A percentile compares a stretch with the other conserved stretches of the same genome.
These are phyloP conservation scores for Hortaea werneckii DNA, from an alignment of 2,329 filamentous ascomycete genomes.

Conservation along the genomic window DNA sequence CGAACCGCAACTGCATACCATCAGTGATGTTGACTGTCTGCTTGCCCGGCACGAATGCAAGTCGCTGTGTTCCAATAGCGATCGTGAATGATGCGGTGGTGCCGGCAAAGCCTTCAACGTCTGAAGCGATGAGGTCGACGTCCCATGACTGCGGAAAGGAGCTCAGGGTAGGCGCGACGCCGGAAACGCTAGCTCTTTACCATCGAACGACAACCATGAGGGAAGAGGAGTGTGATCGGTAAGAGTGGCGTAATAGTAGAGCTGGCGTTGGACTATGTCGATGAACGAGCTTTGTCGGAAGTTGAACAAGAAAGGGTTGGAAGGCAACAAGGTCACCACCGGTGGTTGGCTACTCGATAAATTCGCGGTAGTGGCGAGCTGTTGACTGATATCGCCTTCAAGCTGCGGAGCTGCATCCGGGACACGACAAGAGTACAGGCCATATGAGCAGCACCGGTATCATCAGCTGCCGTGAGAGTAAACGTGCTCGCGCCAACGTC, in stretches of 20 bases:
- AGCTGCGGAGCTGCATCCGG: conserved; percentile 45
- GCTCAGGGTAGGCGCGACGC: conserved; percentile 56
- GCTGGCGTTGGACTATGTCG: conserved; percentile 36
- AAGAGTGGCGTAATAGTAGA: conserved; percentile 66
- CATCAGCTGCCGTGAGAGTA: conserved; percentile 59
- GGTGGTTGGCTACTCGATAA: conserved; percentile 45
- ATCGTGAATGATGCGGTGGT: conserved; percentile 58
- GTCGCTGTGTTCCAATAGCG: conserved; percentile 58
- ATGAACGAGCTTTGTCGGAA: conserved; percentile 50
- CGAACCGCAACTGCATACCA: conserved; percentile 24
- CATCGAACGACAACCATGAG: conserved; percentile 72
- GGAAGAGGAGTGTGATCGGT: conserved; percentile 72
- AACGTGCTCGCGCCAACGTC: conserved; percentile 53
- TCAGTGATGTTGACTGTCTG: conserved; percentile 32
- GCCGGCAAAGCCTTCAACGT: conserved; percentile 67
- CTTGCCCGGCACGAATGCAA: conserved; percentile 51
- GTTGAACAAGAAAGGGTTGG: conserved; percentile 31
- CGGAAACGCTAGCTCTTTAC: conserved; percentile 54
- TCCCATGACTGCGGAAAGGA: conserved; percentile 62
- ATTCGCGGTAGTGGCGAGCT: conserved; percentile 48
- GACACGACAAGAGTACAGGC: conserved; percentile 63
- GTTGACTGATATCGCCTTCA: conserved; percentile 46
- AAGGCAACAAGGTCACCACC: conserved; percentile 38
- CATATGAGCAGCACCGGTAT: conserved; percentile 52
- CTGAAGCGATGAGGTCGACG: conserved; percentile 66